Base-by-base conservation (phyloP, 2,329 filamentous ascomycete species). In the Talaromyces sp. region DNA sequence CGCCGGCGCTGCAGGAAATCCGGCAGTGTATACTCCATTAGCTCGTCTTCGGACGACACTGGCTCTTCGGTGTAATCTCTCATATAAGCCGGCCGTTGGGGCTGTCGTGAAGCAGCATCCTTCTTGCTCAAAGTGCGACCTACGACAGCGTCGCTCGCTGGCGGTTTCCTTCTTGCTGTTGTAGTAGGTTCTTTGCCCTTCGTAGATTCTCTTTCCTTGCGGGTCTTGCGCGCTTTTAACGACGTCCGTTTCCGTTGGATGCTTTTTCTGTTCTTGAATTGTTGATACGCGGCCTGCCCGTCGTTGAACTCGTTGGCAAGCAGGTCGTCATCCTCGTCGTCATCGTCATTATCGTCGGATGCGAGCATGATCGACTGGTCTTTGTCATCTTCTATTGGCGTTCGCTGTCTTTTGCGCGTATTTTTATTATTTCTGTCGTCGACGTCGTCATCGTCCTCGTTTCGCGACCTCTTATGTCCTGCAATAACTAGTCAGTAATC, bases 1-100 rank as follows among this genome's bases (percentile, higher is more conserved):
- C 89, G 84, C n/a, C 94, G 85, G 27, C 83, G 76, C 65, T 84
- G 82, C 31, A 96, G 73, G 71, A 96, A 94, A 23, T 89, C 85
- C 0, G 93, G 92, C 2, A 95, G 76, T 0, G 79, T 81, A 34
- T 84, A 76, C 63, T 87, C 85, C 73, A 85, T 80, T 64, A 82
- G 72, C 4, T 83, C 81, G 53, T 84, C 81, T 27, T 84, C 80
- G 4, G 82, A 81, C 7, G 84, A 82, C 2, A 79, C 67, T 1
- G 40, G 58, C 7, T 61, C 61, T 42, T 63, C 61, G 2, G 52
- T 59, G 16, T 80, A 77, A 54, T 74, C 77, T 55, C 71, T 78
- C 44, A 73, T 68, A 3, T 73, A 75, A 68, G 23, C 23, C 2
- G 61, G 73, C 70, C 70, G 68, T 5, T 47, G 31, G 8, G 51